A percentile compares a stretch with the other conserved stretches of the same genome.
phyloP scores from a whole-genome alignment of 2,329 filamentous ascomycete species.

The Diaporthe sp. region DNA sequence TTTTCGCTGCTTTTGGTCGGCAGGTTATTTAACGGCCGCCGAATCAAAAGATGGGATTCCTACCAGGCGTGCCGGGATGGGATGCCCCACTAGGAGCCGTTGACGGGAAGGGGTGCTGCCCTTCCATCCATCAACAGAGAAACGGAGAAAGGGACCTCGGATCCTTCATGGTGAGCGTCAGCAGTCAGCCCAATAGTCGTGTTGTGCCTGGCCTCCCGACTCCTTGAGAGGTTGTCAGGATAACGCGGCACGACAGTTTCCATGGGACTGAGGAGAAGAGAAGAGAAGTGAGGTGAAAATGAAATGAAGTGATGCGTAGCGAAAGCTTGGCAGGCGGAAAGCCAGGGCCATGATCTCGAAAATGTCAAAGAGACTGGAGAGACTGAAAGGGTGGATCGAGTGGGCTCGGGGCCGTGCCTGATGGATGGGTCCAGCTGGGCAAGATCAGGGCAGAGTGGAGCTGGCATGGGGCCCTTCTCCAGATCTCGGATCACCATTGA shows the following conservation, averaged over 20 bases:
- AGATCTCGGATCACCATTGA: constrained; percentile 33
- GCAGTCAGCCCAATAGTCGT: constrained; percentile 27
- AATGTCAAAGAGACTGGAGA: constrained; percentile 26
- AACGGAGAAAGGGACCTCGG: constrained; percentile 10
- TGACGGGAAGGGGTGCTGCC: constrained; percentile 4
- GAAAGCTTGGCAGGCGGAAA: constrained; percentile 33
- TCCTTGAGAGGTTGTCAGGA: neutral
- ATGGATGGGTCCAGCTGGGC: constrained; percentile 7
- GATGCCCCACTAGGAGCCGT: constrained; percentile 18
- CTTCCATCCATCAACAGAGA: neutral
- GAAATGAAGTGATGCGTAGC: constrained; percentile 26
- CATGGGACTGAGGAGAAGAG: neutral
- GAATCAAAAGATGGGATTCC: constrained; percentile 41
- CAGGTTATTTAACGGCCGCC: constrained; percentile 44
- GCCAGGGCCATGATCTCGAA: constrained; percentile 28
- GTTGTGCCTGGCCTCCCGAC: constrained; percentile 2
- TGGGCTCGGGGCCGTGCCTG: constrained; percentile 28
- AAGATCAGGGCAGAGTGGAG: constrained; percentile 32
- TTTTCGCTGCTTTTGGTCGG: constrained; percentile 42
- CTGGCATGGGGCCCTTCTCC: constrained; percentile 29
- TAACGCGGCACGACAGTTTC: neutral
- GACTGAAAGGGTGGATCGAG: constrained; percentile 7
- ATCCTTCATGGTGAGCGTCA: constrained; percentile 10
- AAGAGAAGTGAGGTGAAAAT: constrained; percentile 16
- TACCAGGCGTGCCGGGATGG: constrained; percentile 40